A percentile compares a stretch with the other conserved stretches of the same genome.
phyloP scores from a whole-genome alignment of 176 grass and related monocot species.

The Alloteropsis semialata region DNA sequence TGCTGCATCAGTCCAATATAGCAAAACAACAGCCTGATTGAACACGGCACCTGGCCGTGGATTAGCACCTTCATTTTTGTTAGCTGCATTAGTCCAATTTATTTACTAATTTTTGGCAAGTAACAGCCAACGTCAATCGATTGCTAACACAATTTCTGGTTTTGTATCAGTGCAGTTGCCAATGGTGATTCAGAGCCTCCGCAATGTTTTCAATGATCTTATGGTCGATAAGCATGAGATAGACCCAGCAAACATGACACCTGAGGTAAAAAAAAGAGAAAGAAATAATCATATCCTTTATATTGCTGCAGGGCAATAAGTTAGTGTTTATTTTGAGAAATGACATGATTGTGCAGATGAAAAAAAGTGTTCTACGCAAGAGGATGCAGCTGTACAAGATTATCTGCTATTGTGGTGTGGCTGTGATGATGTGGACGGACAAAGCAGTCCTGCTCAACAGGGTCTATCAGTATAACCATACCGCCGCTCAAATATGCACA shows the following conservation, averaged over 20 bases:
- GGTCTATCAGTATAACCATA: background rate
- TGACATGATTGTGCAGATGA: background rate
- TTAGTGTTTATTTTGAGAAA: background rate
- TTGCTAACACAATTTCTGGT: background rate
- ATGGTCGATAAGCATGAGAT: background rate
- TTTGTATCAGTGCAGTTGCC: background rate
- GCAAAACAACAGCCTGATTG: too few relatives aligned
- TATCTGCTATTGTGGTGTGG: background rate
- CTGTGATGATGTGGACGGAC: background rate
- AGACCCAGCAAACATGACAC: background rate
- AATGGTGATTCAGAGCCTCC: background rate
- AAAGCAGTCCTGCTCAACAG: background rate
- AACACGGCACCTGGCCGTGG: too few relatives aligned
- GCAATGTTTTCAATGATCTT: background rate
- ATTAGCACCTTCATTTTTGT: too few relatives aligned
- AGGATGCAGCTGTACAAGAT: background rate
- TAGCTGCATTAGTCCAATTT: too few relatives aligned
- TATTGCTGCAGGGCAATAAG: background rate
- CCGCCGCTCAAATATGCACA: fast-evolving
- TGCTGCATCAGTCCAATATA: too few relatives aligned
- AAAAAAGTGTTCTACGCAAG: background rate
- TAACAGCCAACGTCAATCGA: background rate
- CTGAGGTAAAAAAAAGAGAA: background rate
- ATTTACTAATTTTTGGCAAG: background rate
- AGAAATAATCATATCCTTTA: background rate